These are phyloP conservation scores for Exserohilum rostratum DNA, from an alignment of 2,329 filamentous ascomycete species.

Conservation along the genomic window DNA sequence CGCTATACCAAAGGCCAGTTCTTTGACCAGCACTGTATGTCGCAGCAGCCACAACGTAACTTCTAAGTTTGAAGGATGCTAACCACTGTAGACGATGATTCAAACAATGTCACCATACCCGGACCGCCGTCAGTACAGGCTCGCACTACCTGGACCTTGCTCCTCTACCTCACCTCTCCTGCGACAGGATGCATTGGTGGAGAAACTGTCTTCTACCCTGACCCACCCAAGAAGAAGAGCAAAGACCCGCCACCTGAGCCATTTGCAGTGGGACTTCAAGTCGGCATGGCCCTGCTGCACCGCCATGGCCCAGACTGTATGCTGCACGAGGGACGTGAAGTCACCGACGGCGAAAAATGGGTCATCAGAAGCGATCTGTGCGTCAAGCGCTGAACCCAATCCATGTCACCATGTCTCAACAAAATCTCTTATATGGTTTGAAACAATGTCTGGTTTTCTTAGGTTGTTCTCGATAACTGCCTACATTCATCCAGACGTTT, in stretches of 20 bases:
- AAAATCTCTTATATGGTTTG: neutral
- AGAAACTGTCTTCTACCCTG: constrained; percentile 88
- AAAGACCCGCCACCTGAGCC: constrained; percentile 60
- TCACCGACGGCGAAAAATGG: constrained; percentile 85
- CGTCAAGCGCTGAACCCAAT: constrained; percentile 57
- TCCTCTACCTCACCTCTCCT: constrained; percentile 82
- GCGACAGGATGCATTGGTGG: constrained; percentile 79
- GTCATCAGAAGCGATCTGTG: constrained; percentile 84
- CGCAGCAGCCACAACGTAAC: neutral
- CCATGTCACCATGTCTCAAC: neutral
- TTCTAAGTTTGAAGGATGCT: neutral
- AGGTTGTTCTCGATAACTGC: neutral
- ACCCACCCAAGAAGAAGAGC: constrained; percentile 52
- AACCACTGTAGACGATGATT: constrained; percentile 72
- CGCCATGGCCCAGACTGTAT: constrained; percentile 89
- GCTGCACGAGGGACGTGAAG: constrained; percentile 84
- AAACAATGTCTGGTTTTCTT: neutral
- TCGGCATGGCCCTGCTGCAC: constrained; percentile 85
- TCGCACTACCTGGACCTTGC: constrained; percentile 87
- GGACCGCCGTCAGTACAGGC: constrained; percentile 53
- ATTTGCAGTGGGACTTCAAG: constrained; percentile 74
- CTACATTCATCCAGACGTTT: neutral
- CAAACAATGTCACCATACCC: constrained; percentile 70
- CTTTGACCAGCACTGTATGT: constrained; percentile 89
- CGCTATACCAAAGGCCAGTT: constrained; percentile 85